Base-by-base conservation (phyloP, 2,329 filamentous ascomycete species). In the Plectosphaerella cucumerina region DNA sequence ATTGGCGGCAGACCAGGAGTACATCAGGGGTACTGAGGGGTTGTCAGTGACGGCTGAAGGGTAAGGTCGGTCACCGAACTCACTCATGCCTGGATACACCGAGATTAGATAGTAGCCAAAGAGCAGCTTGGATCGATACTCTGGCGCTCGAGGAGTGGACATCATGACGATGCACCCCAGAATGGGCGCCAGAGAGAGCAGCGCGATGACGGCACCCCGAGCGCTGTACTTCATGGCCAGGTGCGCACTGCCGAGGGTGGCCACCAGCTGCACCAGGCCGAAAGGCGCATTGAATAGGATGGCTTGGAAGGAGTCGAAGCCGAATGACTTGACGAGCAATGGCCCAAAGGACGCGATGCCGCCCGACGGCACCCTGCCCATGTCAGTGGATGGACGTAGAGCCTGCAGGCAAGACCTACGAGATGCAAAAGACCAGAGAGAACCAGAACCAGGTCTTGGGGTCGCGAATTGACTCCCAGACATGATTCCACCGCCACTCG, bases 281-380 rank as follows among this genome's bases (percentile, higher is more conserved):
- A 84, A 84, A 0, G 80, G 80, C 52, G 83, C 82, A 54, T 84
- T 82, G 63, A 84, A 80, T 0, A 83, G 66, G 14, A 84, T 82
- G 0, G 81, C 80, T 2, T 73, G 69, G 51, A 84, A 81, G 12
- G 71, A 68, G 45, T 72, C 69, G 55, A 80, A 84, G 3, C 81
- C 81, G 43, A 85, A 84, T 0, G 75, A 74, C 23, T 78, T 66
- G 41, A 85, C 72, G 52, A 85, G 82, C 6, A 85, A 64, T 4
- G 77, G 76, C 0, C 81, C 81, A 49, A 85, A 85, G 0, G 79
- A 81, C 0, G 75, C 72, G 34, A 84, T 81, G 3, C 81, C 80
- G 1, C 81, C 80, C 47, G 74, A 80, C 0, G 80, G 74, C 20
- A 85, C 65, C 1, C 64, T 66, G 10, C 2, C 5, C 0, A 2